Percentiles rank a stretch among this genome's conserved stretches.
Evolutionary conservation across 306 rosid genomes (phyloP).

Genomic region (Prunus dulcis): DNA sequence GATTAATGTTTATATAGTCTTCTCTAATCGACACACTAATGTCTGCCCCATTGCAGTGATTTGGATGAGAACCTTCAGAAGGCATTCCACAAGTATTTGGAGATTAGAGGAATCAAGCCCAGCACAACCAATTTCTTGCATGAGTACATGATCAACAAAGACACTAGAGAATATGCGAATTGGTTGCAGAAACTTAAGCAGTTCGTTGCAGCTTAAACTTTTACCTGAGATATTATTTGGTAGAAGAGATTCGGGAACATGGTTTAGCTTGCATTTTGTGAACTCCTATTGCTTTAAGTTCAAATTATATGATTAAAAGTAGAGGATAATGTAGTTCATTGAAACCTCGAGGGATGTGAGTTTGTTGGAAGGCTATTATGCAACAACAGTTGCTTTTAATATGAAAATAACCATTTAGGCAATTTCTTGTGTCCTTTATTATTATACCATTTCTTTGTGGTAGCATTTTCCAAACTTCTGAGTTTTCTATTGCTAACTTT

Average conservation of each 20-base stretch:
- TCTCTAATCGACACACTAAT: background rate
- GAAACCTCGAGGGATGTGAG: slow-evolving; percentile 2
- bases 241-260: background rate
- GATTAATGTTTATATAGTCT: background rate
- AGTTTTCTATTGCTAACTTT: background rate
- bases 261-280: background rate
- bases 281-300: background rate
- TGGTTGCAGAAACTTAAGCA: slow-evolving; percentile 77
- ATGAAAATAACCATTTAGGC: background rate
- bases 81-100: slow-evolving; percentile 78
- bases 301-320: background rate
- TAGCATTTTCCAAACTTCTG: background rate
- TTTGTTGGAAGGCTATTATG: background rate
- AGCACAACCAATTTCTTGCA: slow-evolving; percentile 82
- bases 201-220: slow-evolving; percentile 56
- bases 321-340: slow-evolving; percentile 4
- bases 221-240: background rate
- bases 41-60: slow-evolving; percentile 36
- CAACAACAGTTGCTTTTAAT: background rate
- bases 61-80: slow-evolving; percentile 83
- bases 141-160: slow-evolving; percentile 95
- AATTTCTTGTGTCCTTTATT: background rate
- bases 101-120: slow-evolving; percentile 90
- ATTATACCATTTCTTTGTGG: background rate
- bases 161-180: slow-evolving; percentile 67